Evolutionary conservation across 305 asterid genomes (phyloP).

Genomic region (Coffea humblotiana): DNA sequence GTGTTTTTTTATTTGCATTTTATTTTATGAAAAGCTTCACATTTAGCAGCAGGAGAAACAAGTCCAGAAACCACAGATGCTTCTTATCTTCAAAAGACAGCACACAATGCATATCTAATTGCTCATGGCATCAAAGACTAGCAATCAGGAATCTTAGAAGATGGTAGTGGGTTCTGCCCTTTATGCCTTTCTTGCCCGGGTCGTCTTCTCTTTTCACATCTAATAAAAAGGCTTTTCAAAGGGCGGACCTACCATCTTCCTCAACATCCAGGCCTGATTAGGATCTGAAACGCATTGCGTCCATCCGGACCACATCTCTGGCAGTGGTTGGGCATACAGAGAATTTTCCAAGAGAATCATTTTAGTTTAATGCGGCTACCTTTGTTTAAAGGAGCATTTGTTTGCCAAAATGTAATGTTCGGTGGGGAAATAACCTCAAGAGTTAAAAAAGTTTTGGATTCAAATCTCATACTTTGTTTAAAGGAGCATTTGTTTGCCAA

Average conservation of each 20-base stretch:
- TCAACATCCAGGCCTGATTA: background rate
- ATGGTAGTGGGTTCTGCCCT: slow-evolving; percentile 46
- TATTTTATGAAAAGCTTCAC: slow-evolving; percentile 10
- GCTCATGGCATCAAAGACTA: slow-evolving; percentile 28
- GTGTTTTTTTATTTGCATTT: background rate
- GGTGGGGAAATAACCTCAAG: no score
- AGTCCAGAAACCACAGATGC: slow-evolving; percentile 14
- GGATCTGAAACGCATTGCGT: background rate
- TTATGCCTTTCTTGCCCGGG: slow-evolving; percentile 45
- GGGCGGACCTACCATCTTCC: slow-evolving; percentile 20
- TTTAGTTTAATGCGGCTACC: background rate
- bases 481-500: background rate
- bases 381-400: background rate
- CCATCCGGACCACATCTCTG: background rate
- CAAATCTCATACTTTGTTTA: slow-evolving; percentile 6
- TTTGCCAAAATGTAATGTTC: background rate
- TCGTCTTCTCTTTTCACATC: slow-evolving; percentile 26
- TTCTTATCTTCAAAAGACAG: slow-evolving; percentile 26
- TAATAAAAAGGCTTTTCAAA: slow-evolving; percentile 17
- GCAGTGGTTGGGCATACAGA: background rate
- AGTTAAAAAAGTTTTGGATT: no score
- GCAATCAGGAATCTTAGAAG: slow-evolving; percentile 30
- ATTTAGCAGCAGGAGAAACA: slow-evolving; percentile 22
- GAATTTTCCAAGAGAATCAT: slow-evolving; percentile 14
- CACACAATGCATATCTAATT: slow-evolving; percentile 1